Evolutionary conservation across 441 rosid species (phyloP).

Genomic region (Hura crepitans): DNA sequence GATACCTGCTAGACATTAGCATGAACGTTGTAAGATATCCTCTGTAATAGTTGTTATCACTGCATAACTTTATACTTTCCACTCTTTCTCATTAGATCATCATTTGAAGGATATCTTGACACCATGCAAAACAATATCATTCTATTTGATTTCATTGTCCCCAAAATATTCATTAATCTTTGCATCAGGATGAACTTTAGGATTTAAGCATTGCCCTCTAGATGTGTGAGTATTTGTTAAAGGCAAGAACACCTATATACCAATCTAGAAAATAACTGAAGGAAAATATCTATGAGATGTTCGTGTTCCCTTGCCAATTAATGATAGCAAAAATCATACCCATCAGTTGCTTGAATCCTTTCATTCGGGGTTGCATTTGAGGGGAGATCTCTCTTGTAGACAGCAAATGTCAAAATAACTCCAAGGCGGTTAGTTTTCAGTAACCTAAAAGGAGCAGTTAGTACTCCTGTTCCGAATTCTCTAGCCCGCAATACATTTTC

Average conservation of each 20-base stretch:
- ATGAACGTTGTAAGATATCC: constrained; percentile 18
- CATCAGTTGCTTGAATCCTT: constrained; percentile 71
- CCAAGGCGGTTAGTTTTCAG: constrained; percentile 84
- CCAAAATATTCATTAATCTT: neutral
- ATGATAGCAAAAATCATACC: constrained; percentile 41
- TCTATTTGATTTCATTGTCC: neutral
- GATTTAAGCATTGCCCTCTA: neutral
- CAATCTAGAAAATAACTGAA: neutral
- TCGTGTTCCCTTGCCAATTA: constrained; percentile 1
- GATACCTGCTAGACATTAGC: constrained; percentile 51
- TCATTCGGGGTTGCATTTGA: constrained; percentile 72
- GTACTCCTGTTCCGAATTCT: constrained; percentile 75
- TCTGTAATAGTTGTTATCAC: neutral
- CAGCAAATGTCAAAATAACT: constrained; percentile 83
- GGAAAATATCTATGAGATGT: neutral
- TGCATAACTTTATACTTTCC: constrained; percentile 6
- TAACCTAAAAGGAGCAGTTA: constrained; percentile 84
- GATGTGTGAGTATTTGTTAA: neutral
- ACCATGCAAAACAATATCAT: neutral
- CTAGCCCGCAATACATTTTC: constrained; percentile 84
- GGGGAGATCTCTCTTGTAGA: constrained; percentile 76
- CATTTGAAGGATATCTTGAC: neutral
- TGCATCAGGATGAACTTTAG: neutral
- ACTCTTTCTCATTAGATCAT: constrained; percentile 10
- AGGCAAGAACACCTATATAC: neutral